A percentile compares a stretch with the other conserved stretches of the same genome.
phyloP scores from a whole-genome alignment of 176 grass and related monocot species.

The Oryza glumipatula region DNA sequence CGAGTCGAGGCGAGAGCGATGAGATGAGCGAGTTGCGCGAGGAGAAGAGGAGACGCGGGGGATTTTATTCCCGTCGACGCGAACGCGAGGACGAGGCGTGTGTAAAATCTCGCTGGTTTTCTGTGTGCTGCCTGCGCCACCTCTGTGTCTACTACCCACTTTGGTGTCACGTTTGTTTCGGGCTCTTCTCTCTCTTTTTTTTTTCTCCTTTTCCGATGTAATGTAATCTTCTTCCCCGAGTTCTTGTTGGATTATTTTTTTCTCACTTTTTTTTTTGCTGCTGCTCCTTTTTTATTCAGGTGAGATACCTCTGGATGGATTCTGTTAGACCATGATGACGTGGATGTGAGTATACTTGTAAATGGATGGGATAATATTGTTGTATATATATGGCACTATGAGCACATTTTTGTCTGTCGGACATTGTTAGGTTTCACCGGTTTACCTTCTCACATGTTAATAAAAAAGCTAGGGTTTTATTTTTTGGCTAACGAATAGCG shows the following conservation, averaged over 20 bases:
- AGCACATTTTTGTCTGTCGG: neutral
- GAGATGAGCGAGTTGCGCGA: neutral
- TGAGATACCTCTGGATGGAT: neutral
- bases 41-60: neutral
- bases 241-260: neutral
- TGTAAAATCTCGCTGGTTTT: neutral
- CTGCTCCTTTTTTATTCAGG: neutral
- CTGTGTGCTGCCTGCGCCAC: neutral
- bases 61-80: conserved; percentile 26
- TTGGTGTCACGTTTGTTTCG: neutral
- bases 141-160: neutral
- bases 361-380: neutral
- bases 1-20: neutral
- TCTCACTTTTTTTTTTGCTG: neutral
- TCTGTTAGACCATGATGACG: neutral
- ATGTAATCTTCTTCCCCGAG: neutral
- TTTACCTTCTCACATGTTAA: neutral
- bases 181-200: neutral
- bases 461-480: neutral
- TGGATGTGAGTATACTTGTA: neutral
- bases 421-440: too few relatives aligned
- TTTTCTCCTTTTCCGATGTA: neutral
- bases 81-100: neutral
- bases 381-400: neutral
- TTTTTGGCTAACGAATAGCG: too few relatives aligned